Conservation (phyloP, 1,284 basidiomycete genomes). For the Stygiomarasmius scandens region DNA sequence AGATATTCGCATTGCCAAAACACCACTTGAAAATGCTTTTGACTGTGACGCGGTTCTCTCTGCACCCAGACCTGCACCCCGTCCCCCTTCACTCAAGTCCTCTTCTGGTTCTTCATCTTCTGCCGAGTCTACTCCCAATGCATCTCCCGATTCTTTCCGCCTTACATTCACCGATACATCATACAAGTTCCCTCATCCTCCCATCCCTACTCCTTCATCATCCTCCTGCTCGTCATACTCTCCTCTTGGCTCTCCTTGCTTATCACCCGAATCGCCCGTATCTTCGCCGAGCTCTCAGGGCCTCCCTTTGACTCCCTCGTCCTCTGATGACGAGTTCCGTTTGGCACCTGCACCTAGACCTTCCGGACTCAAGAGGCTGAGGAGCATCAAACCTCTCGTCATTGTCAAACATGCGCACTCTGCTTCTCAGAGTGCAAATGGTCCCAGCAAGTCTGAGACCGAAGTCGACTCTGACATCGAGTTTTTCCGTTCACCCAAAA, state of each 20-base stretch:
- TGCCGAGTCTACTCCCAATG: slow-evolving; percentile 18
- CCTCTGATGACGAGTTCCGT: slow-evolving; percentile 40
- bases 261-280: slow-evolving; percentile 28
- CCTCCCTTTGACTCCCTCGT: slow-evolving; percentile 41
- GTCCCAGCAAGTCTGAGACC: no score
- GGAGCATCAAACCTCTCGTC: slow-evolving; percentile 37
- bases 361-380: slow-evolving; percentile 30
- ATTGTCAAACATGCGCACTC: slow-evolving; percentile 35
- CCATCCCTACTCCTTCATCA: slow-evolving; percentile 31
- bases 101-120: slow-evolving; percentile 2
- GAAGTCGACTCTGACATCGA: not conserved
- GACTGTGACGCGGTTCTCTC: slow-evolving; percentile 3
- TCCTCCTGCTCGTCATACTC: slow-evolving; percentile 1
- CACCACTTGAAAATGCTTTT: slow-evolving; percentile 6
- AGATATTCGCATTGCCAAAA: slow-evolving; percentile 11
- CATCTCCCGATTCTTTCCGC: slow-evolving; percentile 36
- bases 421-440: slow-evolving; percentile 6
- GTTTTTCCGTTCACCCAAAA: not conserved
- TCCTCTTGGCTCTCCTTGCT: slow-evolving; percentile 3
- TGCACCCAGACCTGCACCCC: slow-evolving; percentile 32
- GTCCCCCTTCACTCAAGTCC: slow-evolving; percentile 19
- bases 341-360: slow-evolving; percentile 22
- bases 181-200: slow-evolving; percentile 39
- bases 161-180: slow-evolving; percentile 36
- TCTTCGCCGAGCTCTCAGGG: slow-evolving; percentile 35